Percentiles rank a stretch among this genome's conserved stretches.
phyloP scores from a whole-genome alignment of 345 rosid species.

The Gossypium turneri region DNA sequence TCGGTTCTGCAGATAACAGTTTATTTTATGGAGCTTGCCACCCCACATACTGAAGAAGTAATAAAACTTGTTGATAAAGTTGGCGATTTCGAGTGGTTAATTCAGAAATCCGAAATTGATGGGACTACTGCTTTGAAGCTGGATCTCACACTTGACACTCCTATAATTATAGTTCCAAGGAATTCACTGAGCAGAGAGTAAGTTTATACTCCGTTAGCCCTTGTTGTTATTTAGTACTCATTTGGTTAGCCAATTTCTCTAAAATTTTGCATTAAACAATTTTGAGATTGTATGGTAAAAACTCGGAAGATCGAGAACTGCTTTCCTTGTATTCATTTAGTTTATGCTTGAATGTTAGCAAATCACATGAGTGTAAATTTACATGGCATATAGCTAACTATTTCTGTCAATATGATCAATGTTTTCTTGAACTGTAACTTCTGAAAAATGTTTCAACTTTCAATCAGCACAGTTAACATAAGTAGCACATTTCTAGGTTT shows the following conservation, averaged over 20 bases:
- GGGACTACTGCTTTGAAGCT: slow-evolving; percentile 91
- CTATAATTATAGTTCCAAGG: slow-evolving; percentile 81
- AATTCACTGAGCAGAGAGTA: slow-evolving; percentile 90
- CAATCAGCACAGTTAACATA: background rate
- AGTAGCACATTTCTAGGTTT: background rate
- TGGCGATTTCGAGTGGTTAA: slow-evolving; percentile 97
- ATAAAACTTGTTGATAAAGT: slow-evolving; percentile 95
- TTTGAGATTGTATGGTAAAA: background rate
- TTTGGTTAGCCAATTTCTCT: slow-evolving; percentile 11
- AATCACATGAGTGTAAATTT: background rate
- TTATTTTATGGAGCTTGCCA: slow-evolving; percentile 94
- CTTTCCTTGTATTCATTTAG: background rate
- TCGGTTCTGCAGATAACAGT: slow-evolving; percentile 60
- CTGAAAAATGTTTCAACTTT: background rate
- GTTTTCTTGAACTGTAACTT: background rate
- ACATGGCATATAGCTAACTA: background rate
- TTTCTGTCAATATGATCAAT: background rate
- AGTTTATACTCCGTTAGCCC: slow-evolving; percentile 26
- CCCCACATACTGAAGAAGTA: slow-evolving; percentile 90
- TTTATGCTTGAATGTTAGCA: background rate
- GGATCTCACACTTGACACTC: slow-evolving; percentile 92
- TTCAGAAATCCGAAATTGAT: slow-evolving; percentile 92
- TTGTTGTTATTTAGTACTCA: slow-evolving; percentile 1
- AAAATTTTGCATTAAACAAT: slow-evolving; percentile 3
- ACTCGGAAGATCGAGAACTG: background rate